These are phyloP conservation scores for Monosporascus sp. DNA, from an alignment of 2,329 filamentous ascomycete species.

Conservation along the genomic window DNA sequence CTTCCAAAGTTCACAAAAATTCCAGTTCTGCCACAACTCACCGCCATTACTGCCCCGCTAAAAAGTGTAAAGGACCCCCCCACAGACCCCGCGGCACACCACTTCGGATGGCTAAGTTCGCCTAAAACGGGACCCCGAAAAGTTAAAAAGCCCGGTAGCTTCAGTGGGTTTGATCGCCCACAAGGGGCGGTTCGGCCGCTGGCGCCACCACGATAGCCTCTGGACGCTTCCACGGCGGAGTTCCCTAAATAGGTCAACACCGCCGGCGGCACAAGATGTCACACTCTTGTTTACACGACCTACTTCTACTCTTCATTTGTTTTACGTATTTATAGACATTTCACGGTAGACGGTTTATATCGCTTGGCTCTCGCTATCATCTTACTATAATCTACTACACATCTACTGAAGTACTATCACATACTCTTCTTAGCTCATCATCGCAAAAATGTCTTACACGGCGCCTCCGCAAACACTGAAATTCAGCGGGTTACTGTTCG, in stretches of 20 bases:
- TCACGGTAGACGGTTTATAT: neutral
- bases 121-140: neutral
- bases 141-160: constrained; percentile 2
- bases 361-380: no score
- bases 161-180: constrained; percentile 2
- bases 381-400: neutral
- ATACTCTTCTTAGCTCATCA: neutral
- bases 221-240: constrained; percentile 4
- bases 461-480: constrained; percentile 39
- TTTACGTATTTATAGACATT: neutral
- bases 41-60: constrained; percentile 11
- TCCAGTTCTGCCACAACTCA: constrained; percentile 17
- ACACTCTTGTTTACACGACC: neutral
- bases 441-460: constrained; percentile 28
- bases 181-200: neutral
- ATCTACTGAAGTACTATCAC: neutral
- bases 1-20: constrained; percentile 12
- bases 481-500: constrained; percentile 58
- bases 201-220: neutral
- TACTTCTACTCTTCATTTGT: neutral
- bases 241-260: constrained; percentile 8
- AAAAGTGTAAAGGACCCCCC: no score
- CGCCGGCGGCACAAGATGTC: neutral
- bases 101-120: no score
- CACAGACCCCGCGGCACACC: no score